Evolutionary conservation across 2,329 filamentous ascomycete species (phyloP).

Genomic region (Knufia fluminis): DNA sequence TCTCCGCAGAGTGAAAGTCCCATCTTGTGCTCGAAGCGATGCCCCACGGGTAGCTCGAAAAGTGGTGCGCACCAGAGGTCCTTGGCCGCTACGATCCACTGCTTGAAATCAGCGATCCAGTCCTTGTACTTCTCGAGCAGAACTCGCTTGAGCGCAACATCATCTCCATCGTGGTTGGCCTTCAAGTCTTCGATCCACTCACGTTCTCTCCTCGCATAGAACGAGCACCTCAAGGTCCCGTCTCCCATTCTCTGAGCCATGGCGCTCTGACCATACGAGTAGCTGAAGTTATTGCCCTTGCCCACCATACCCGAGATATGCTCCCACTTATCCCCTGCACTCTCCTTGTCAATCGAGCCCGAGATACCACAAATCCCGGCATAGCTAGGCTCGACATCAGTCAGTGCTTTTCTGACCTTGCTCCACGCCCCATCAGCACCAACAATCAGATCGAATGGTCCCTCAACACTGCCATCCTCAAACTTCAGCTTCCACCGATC

Average conservation of each 20-base stretch:
- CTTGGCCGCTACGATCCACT: conserved; percentile 20
- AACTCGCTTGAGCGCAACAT: conserved; percentile 14
- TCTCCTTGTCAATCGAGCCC: conserved; percentile 19
- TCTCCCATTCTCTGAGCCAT: conserved; percentile 20
- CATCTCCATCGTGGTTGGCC: conserved; percentile 9
- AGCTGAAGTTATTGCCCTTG: conserved; percentile 20
- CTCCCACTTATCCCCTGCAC: conserved; percentile 23
- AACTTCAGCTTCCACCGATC: conserved; percentile 26
- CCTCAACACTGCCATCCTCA: conserved; percentile 18
- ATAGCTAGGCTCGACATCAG: conserved; percentile 28
- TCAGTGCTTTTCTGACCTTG: conserved; percentile 31
- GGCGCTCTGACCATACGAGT: conserved; percentile 15
- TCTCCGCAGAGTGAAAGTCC: conserved; percentile 27
- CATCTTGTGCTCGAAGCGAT: conserved; percentile 21
- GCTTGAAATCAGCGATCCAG: conserved; percentile 19
- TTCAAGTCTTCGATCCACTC: conserved; percentile 16
- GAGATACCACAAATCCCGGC: conserved; percentile 28
- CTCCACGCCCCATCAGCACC: conserved; percentile 38
- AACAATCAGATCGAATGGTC: conserved; percentile 35
- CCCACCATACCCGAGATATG: conserved; percentile 23
- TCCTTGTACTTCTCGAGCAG: conserved; percentile 20
- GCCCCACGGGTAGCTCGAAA: conserved; percentile 22
- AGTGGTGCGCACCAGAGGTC: conserved; percentile 16
- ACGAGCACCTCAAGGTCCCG: conserved; percentile 23
- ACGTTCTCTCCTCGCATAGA: conserved; percentile 22